Percentiles rank a stretch among this genome's conserved stretches.
Evolutionary conservation across 441 rosid genomes (phyloP).

Genomic region (Biscutella laevigata): DNA sequence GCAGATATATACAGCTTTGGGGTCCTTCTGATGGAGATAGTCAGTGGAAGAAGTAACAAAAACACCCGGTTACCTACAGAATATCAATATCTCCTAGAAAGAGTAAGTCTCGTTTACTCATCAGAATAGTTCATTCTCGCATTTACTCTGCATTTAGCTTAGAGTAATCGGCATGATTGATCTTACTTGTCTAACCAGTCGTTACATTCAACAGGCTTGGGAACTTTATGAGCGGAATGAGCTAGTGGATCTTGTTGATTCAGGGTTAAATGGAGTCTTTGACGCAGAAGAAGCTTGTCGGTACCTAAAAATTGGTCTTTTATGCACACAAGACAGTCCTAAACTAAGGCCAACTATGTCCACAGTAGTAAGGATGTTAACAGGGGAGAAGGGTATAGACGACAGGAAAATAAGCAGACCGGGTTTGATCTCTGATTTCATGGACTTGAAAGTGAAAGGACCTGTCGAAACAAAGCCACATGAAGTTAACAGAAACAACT

Average conservation of each 20-base stretch:
- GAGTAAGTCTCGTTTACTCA: conserved; percentile 40
- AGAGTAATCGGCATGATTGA: not conserved
- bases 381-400: conserved; percentile 38
- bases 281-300: conserved; percentile 79
- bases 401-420: conserved; percentile 54
- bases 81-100: conserved; percentile 79
- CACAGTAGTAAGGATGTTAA: conserved; percentile 56
- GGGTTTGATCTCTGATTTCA: conserved; percentile 76
- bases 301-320: conserved; percentile 70
- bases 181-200: not conserved
- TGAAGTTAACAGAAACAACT: conserved; percentile 15
- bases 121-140: not conserved
- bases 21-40: conserved; percentile 80
- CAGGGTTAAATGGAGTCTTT: conserved; percentile 49
- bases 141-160: not conserved
- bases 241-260: conserved; percentile 59
- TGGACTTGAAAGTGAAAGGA: conserved; percentile 71
- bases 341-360: conserved; percentile 86
- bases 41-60: conserved; percentile 81
- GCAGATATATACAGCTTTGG: conserved; percentile 93
- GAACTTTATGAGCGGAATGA: conserved; percentile 55
- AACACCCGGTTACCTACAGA: conserved; percentile 59
- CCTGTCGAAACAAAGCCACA: conserved; percentile 24
- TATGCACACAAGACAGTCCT: conserved; percentile 87
- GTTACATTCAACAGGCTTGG: conserved; percentile 63